These are phyloP conservation scores for Tulasnella calospora DNA, from an alignment of 768 basidiomycete species.

Conservation along the genomic window DNA sequence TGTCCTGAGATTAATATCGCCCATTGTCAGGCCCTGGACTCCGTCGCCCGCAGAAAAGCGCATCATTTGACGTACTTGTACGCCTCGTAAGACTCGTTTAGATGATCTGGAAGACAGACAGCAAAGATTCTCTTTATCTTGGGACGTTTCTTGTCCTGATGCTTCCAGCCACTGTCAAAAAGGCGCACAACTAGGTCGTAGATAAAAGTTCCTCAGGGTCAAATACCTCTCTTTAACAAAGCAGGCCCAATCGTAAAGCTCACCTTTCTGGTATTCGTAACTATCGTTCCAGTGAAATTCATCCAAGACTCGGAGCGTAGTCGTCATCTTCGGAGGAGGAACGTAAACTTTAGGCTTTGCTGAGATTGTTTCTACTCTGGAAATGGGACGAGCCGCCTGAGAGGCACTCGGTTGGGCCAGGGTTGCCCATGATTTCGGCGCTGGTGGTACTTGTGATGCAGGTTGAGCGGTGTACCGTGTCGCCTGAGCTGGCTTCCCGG, in stretches of 20 bases:
- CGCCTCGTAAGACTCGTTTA: neutral
- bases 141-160: neutral
- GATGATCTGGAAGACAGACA: neutral
- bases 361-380: neutral
- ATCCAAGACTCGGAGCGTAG: neutral
- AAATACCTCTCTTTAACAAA: neutral
- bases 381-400: neutral
- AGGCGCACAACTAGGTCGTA: neutral
- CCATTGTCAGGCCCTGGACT: neutral
- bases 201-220: neutral
- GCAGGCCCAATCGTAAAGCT: neutral
- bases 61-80: neutral
- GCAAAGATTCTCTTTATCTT: neutral
- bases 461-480: too few species aligned
- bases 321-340: neutral
- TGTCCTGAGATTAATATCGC: neutral
- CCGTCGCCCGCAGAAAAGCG: neutral
- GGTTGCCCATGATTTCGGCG: too few species aligned
- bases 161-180: constrained; percentile 1
- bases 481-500: too few species aligned
- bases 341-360: neutral
- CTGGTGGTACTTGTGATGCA: too few species aligned
- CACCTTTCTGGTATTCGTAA: neutral
- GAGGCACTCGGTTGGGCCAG: too few species aligned
- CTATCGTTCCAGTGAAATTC: neutral